These are phyloP conservation scores for Trichoderma brevicompactum DNA, from an alignment of 2,329 filamentous ascomycete species.

Conservation along the genomic window DNA sequence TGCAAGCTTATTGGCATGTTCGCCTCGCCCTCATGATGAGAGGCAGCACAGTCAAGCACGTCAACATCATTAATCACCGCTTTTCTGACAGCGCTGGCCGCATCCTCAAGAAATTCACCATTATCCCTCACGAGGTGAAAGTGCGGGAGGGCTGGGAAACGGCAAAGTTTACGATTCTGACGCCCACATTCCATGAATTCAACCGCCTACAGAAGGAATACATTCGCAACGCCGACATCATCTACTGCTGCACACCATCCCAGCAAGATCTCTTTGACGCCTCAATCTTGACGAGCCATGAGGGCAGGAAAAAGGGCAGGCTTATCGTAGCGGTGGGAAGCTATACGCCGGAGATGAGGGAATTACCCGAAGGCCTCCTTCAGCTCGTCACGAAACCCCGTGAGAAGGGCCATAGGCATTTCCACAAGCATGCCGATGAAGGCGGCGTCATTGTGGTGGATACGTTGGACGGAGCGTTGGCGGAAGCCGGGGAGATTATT, in stretches of 20 bases:
- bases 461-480: constrained; percentile 76
- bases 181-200: constrained; percentile 71
- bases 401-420: constrained; percentile 56
- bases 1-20: constrained; percentile 94
- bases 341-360: constrained; percentile 74
- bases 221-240: constrained; percentile 73
- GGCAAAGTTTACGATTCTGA: constrained; percentile 70
- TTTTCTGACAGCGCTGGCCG: constrained; percentile 62
- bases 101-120: constrained; percentile 55
- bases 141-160: constrained; percentile 64
- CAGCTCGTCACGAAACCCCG: constrained; percentile 60
- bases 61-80: constrained; percentile 81
- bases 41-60: constrained; percentile 70
- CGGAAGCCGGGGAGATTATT: constrained; percentile 86
- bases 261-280: constrained; percentile 75
- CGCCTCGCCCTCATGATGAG: constrained; percentile 78
- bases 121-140: constrained; percentile 50
- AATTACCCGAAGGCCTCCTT: constrained; percentile 79
- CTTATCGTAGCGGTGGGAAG: constrained; percentile 75
- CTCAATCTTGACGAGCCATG: constrained; percentile 70
- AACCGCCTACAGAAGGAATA: constrained; percentile 70
- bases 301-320: constrained; percentile 70
- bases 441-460: constrained; percentile 73
- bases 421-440: constrained; percentile 68
- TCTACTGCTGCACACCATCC: constrained; percentile 88